These are phyloP conservation scores for Monosporascus ibericus DNA, from an alignment of 2,329 filamentous ascomycete species.

Conservation along the genomic window DNA sequence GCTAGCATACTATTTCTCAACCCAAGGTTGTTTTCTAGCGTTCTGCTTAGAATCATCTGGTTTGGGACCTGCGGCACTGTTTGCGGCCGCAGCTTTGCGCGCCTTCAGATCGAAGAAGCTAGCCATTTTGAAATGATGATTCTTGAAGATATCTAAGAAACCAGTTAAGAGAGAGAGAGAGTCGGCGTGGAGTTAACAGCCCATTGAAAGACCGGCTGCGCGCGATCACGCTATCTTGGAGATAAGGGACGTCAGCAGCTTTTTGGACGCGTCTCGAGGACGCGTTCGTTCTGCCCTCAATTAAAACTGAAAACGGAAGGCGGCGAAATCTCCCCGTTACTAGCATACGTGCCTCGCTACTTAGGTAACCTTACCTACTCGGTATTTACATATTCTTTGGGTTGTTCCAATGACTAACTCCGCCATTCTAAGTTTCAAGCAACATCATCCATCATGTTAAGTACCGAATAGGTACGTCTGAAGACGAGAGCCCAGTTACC, in stretches of 20 bases:
- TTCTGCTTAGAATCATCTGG: conserved; percentile 56
- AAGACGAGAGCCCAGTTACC: no score
- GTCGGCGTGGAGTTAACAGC: not conserved
- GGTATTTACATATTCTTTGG: no score
- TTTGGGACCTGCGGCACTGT: conserved; percentile 58
- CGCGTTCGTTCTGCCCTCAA: conserved; percentile 16
- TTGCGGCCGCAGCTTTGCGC: conserved; percentile 68
- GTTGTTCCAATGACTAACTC: no score
- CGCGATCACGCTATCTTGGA: not conserved
- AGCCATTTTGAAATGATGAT: conserved; percentile 50
- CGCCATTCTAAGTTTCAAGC: no score
- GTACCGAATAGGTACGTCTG: no score
- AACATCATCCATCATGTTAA: no score
- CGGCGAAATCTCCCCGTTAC: conserved; percentile 2
- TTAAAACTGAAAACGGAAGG: conserved; percentile 16
- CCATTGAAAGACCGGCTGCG: not conserved
- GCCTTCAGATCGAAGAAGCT: conserved; percentile 96
- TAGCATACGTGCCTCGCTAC: not conserved
- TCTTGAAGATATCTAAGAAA: not conserved
- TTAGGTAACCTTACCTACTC: no score
- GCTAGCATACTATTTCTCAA: conserved; percentile 85
- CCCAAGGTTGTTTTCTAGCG: conserved; percentile 80
- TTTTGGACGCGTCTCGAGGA: conserved; percentile 12
- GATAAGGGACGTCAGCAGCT: not conserved
- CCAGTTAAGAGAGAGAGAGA: not conserved